Base-by-base conservation (phyloP, 2,329 filamentous ascomycete species). In the Stylonectria norvegica region DNA sequence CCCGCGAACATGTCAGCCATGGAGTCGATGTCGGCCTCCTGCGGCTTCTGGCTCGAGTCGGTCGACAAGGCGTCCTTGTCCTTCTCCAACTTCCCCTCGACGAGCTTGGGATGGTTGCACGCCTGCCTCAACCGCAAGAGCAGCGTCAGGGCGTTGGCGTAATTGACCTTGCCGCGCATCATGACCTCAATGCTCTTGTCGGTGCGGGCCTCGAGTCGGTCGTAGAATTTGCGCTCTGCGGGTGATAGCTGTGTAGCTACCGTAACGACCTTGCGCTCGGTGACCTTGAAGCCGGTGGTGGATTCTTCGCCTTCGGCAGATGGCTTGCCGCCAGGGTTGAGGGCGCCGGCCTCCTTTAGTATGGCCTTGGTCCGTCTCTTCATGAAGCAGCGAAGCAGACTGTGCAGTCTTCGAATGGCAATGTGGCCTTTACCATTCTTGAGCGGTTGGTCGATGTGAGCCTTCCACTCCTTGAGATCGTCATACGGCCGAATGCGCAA, bases 321-420 rank as follows among this genome's bases (percentile, higher is more conserved):
- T 18, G 68, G 71, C 59, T 88, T 86, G 37, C 85, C 82, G 25
- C 86, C 86, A 18, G 86, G 83, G 45, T 86, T 86, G 14, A 94
- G 70, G 1, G 87, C 88, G 9, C 88, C 87, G 9, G 88, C 88
- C 53, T 89, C 77, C 66, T 93, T 95, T 45, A 98, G 70, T n/a
- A 98, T 88, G 16, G 95, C 89, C 66, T 98, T 98, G 7, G 90
- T 97, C 29, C 93, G 82, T n/a, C 93, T 83, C 70, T 97, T 95
- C 93, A 98, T 98, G 68, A 95, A 95, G 40, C 89, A 91, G 39
- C 86, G 85, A 4, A 98, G 71, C 46, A 95, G 81, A 41, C 85
- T 81, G 52, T 95, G 89, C 20, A 98, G 71, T 31, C 93, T 80
- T 36, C 83, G 79, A 61, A 98, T 94, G 12, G 93, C 91, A 42